phyloP scores from a whole-genome alignment of 2,329 filamentous ascomycete genomes.

The Achaetomium macrosporum region DNA sequence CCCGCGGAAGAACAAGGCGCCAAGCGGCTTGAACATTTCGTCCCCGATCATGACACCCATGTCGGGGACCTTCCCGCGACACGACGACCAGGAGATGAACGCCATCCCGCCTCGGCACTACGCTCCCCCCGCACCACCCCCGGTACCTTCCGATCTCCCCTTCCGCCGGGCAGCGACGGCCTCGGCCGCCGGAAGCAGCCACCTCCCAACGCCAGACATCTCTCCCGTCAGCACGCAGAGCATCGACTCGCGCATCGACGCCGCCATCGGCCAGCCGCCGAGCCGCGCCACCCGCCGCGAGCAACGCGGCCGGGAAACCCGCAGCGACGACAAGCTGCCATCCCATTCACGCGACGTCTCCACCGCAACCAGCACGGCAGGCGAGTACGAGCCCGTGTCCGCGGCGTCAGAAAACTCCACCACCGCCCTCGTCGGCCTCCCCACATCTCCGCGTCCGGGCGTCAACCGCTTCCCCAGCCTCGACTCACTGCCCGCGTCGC shows the following conservation, averaged over 20 bases:
- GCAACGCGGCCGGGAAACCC: slow-evolving; percentile 11
- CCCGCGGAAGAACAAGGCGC: slow-evolving; percentile 46
- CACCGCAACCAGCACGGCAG: slow-evolving; percentile 28
- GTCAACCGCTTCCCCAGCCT: slow-evolving; percentile 37
- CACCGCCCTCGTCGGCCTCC: slow-evolving; percentile 47
- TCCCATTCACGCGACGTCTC: slow-evolving; percentile 22
- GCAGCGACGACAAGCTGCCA: slow-evolving; percentile 5
- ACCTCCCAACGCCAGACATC: slow-evolving; percentile 41
- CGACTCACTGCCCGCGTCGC: slow-evolving; percentile 45
- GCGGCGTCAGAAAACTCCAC: slow-evolving; percentile 48
- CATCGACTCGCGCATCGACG: slow-evolving; percentile 52
- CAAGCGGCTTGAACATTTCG: slow-evolving; percentile 49
- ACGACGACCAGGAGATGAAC: slow-evolving; percentile 51
- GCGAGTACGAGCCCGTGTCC: slow-evolving; percentile 44
- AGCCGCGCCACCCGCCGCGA: slow-evolving; percentile 12
- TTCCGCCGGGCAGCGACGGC: slow-evolving; percentile 27
- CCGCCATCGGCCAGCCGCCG: slow-evolving; percentile 29
- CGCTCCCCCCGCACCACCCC: slow-evolving; percentile 49
- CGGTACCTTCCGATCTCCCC: slow-evolving; percentile 45
- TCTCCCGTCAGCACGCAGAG: slow-evolving; percentile 44
- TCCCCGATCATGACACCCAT: slow-evolving; percentile 61
- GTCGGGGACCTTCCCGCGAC: slow-evolving; percentile 53
- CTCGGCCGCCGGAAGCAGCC: slow-evolving; percentile 11
- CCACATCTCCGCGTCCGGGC: slow-evolving; percentile 45
- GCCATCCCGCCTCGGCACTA: slow-evolving; percentile 54